These are phyloP conservation scores for Chytriomyces hyalinus DNA, from an alignment of 192 early-diverging fungal species.

Conservation along the genomic window DNA sequence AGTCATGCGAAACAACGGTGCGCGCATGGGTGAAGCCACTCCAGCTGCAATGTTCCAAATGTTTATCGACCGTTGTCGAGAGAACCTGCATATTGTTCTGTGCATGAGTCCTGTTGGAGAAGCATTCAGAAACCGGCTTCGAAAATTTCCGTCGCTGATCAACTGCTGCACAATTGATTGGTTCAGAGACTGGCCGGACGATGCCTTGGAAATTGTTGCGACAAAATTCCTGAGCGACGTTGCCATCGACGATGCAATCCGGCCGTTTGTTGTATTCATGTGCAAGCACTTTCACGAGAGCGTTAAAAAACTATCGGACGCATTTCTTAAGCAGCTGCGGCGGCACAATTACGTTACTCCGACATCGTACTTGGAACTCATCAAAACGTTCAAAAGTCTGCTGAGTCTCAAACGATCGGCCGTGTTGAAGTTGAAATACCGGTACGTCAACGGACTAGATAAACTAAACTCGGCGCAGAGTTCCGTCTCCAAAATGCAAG, in stretches of 20 bases:
- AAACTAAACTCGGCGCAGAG: conserved; percentile 64
- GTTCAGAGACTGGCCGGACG: conserved; percentile 68
- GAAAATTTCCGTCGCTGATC: conserved; percentile 64
- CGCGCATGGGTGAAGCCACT: conserved; percentile 44
- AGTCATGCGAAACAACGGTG: conserved; percentile 52
- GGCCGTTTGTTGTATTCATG: conserved; percentile 60
- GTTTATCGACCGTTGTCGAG: conserved; percentile 63
- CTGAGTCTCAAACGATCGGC: conserved; percentile 48
- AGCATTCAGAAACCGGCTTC: conserved; percentile 59
- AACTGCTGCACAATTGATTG: conserved; percentile 71
- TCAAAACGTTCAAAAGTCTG: conserved; percentile 61
- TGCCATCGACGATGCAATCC: conserved; percentile 54
- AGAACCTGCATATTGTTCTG: conserved; percentile 62
- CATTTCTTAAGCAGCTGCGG: conserved; percentile 48
- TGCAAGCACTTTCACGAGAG: conserved; percentile 67
- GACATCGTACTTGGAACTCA: conserved; percentile 65
- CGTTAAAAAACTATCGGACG: conserved; percentile 52
- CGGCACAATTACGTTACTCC: conserved; percentile 68
- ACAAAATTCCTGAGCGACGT: conserved; percentile 59
- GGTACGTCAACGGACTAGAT: conserved; percentile 65
- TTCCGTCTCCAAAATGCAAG: conserved; percentile 65
- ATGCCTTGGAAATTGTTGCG: conserved; percentile 65
- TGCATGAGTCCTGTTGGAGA: conserved; percentile 68
- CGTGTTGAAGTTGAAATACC: conserved; percentile 53
- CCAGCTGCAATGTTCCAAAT: conserved; percentile 53